Evolutionary conservation across 108 stramenopile species (phyloP).

Genomic region (Cyclotella kingstonii): DNA sequence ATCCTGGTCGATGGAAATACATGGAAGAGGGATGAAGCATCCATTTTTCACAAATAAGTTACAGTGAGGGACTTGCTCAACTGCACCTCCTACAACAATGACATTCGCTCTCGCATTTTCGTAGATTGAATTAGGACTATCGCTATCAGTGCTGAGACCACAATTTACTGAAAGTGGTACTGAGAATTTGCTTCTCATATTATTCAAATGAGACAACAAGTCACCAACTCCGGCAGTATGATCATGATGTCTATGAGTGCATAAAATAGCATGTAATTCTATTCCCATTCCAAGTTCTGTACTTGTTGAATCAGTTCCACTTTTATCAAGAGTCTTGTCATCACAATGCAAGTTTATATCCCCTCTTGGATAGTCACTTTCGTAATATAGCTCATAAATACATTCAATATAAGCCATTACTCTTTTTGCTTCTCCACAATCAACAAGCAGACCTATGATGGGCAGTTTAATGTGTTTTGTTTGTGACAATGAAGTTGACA

Average conservation of each 20-base stretch:
- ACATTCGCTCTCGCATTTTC: conserved; percentile 10
- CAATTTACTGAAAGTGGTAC: conserved; percentile 18
- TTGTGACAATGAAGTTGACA: not conserved
- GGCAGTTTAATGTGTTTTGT: conserved; percentile 1
- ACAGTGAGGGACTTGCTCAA: conserved; percentile 75
- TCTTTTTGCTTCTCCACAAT: conserved; percentile 68
- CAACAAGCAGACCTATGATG: conserved; percentile 59
- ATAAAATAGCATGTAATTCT: conserved; percentile 60
- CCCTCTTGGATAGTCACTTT: conserved; percentile 23
- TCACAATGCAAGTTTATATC: no score
- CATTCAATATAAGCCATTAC: conserved; percentile 44
- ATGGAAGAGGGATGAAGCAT: conserved; percentile 63
- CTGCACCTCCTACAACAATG: conserved; percentile 64
- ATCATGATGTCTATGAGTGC: conserved; percentile 86
- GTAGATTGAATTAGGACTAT: conserved; percentile 6
- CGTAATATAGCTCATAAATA: conserved; percentile 57
- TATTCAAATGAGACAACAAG: conserved; percentile 18
- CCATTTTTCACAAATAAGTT: conserved; percentile 60
- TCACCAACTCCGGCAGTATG: conserved; percentile 71
- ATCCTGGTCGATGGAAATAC: conserved; percentile 9
- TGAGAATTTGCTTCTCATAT: not conserved
- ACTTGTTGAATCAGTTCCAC: not conserved
- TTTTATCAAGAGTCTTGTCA: not conserved
- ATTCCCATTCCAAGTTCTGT: conserved; percentile 34
- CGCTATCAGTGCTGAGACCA: conserved; percentile 5